Base-by-base conservation (phyloP, 768 basidiomycete genomes). In the Tubosaeta sp. region DNA sequence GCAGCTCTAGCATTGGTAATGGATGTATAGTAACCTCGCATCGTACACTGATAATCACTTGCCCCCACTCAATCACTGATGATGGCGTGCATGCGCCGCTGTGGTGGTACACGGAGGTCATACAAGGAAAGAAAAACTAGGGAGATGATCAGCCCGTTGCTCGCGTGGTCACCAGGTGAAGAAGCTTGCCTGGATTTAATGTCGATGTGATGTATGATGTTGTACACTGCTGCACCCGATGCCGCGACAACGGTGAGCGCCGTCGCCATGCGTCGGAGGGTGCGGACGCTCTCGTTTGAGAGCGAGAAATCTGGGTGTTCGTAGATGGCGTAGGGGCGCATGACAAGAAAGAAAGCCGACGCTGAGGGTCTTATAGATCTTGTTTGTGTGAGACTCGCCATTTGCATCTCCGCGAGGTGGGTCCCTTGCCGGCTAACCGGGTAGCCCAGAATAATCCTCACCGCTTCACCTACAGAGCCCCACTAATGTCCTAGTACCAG, bases 1-100 rank as follows among this genome's bases (percentile, higher is more conserved):
- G 25, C 86, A 88, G 60, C 74, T 90, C 52, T 90, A 79, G 70
- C 44, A 32, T 16, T 16, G 6, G 30, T 21, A 42, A 27, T 25
- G 44, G 16, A 47, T 36, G 53, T 49, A 61, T 46, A 40, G 51
- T 55, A 52, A 32, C 7, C 9, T 19, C 32, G 7, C 51, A 4
- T 44, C 46, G 24, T 27, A 29, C 32, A n/a, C 44, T 43, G 27
- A 19, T 14, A 27, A 34, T 31, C 34, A 6, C 13, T 22, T 36
- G 30, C 27, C 14, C 14, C 4, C 57, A 54, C 14, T 57, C 47
- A n/a, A 53, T 63, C 61, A 63, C 51, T 44, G 44, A 34, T 30
- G n/a, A 36, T 36, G 10, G 21, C 18, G 22, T 9, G 8, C 25
- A 32, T 36, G 40, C 41, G n/a, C 40, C 18, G 21, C 30, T 44